phyloP scores from a whole-genome alignment of 176 grass and related monocot species.

The Ampelocalamus luodianensis region DNA sequence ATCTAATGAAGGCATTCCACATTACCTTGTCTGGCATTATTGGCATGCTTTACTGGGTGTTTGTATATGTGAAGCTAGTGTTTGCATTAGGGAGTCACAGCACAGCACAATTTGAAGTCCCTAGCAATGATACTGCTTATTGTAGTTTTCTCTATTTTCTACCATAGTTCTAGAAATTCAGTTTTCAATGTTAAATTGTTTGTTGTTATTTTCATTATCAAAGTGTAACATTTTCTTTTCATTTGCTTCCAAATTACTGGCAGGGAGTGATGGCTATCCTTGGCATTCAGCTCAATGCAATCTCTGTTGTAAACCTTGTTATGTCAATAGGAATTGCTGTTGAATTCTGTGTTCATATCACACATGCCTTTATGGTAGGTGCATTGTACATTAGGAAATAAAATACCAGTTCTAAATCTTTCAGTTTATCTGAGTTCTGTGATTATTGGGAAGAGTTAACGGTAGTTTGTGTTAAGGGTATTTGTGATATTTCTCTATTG shows the following conservation, averaged over 20 bases:
- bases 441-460: not conserved
- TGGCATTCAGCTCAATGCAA: slow-evolving; percentile 94
- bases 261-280: slow-evolving; percentile 95
- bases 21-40: slow-evolving; percentile 16
- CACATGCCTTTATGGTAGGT: slow-evolving; percentile 93
- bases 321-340: slow-evolving; percentile 99
- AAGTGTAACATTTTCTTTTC: not conserved
- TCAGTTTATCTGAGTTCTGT: slow-evolving; percentile 7
- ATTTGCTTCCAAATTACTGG: slow-evolving; percentile 45
- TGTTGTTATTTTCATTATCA: slow-evolving; percentile 12
- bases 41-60: slow-evolving; percentile 8
- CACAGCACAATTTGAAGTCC: slow-evolving; percentile 14
- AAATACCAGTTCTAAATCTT: slow-evolving; percentile 38
- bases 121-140: slow-evolving; percentile 28
- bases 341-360: slow-evolving; percentile 99
- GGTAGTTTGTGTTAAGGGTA: not conserved
- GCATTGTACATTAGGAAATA: slow-evolving; percentile 45
- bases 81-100: slow-evolving; percentile 12
- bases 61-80: slow-evolving; percentile 22
- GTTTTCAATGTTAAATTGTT: slow-evolving; percentile 1
- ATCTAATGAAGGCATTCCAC: slow-evolving; percentile 7
- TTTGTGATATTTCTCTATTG: no score
- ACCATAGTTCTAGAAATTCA: slow-evolving; percentile 4
- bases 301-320: slow-evolving; percentile 98
- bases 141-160: slow-evolving; percentile 34